Conservation (phyloP, 352 stramenopile genomes). For the Poterioochromonas sp. region DNA sequence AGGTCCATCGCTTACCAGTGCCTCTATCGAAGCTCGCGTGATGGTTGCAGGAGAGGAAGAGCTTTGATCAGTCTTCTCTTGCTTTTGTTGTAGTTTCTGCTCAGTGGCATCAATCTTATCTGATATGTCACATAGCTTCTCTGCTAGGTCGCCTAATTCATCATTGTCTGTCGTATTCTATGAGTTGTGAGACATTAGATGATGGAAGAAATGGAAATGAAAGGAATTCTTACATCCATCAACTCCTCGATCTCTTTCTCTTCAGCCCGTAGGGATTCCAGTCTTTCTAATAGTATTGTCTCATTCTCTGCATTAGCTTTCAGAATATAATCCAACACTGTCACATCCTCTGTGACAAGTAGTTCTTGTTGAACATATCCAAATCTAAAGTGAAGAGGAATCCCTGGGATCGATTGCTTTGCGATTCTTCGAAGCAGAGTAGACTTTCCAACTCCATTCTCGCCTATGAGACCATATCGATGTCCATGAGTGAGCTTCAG, state of each 20-base stretch:
- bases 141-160: background rate
- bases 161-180: background rate
- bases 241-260: background rate
- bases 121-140: background rate
- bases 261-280: background rate
- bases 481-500: conserved; percentile 84
- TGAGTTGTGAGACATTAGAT: no score
- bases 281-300: background rate
- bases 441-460: conserved; percentile 71
- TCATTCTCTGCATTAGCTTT: background rate
- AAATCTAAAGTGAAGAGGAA: background rate
- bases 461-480: conserved; percentile 86
- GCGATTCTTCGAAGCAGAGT: conserved; percentile 9
- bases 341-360: background rate
- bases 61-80: background rate
- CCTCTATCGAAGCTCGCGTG: background rate
- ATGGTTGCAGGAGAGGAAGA: background rate
- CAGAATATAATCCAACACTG: conserved; percentile 17
- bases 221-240: conserved; percentile 2
- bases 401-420: background rate
- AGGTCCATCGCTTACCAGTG: background rate
- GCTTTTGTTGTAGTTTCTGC: background rate
- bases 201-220: no score
- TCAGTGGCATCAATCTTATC: background rate
- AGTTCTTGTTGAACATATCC: conserved; percentile 13